Base-by-base conservation (phyloP, 2,329 filamentous ascomycete species). In the Diaporthe destruens region DNA sequence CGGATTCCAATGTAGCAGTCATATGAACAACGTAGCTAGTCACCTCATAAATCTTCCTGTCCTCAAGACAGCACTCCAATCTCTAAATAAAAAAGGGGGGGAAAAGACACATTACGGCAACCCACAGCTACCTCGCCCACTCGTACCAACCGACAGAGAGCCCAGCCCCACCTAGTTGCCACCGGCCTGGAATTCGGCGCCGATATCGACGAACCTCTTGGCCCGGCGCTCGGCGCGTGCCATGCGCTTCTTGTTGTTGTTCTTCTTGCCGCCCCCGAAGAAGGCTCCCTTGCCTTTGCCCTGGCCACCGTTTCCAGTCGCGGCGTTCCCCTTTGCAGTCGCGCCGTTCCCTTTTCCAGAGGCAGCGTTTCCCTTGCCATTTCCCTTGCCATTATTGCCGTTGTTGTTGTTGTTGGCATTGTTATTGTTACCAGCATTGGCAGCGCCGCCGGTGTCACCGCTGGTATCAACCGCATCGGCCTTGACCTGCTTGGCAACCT, bases 201-300 rank as follows among this genome's bases (percentile, higher is more conserved):
- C 69, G 9, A 63, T 32, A n/a, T 54, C 59, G 29, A 71, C 36
- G 9, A 56, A 67, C 16, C 59, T 67, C 49, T 42, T 71, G 29
- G 49, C 57, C 57, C 69, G 53, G 36, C 57, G 47, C 44, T 44
- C 56, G 3, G 11, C 3, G 6, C 57, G 56, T 54, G 57, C n/a
- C 69, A 71, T 56, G 32, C 69, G 69, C 57, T 54, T 71, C 42
- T 61, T 65, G 57, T 54, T 70, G 42, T 51, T 63, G 51, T 61
- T 65, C 49, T 54, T 70, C 55, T 51, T 63, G 51, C 25, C 34
- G 34, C 53, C 25, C 18, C 66, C 53, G 5, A 42, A 54, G 56
- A 61, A n/a, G n/a, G n/a, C n/a, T n/a, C n/a, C n/a, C n/a, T n/a
- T n/a, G n/a, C n/a, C n/a, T n/a, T n/a, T n/a, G n/a, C n/a, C n/a